Evolutionary conservation across 169 alveolate species (phyloP).

Genomic region (Cryptosporidium sp.): DNA sequence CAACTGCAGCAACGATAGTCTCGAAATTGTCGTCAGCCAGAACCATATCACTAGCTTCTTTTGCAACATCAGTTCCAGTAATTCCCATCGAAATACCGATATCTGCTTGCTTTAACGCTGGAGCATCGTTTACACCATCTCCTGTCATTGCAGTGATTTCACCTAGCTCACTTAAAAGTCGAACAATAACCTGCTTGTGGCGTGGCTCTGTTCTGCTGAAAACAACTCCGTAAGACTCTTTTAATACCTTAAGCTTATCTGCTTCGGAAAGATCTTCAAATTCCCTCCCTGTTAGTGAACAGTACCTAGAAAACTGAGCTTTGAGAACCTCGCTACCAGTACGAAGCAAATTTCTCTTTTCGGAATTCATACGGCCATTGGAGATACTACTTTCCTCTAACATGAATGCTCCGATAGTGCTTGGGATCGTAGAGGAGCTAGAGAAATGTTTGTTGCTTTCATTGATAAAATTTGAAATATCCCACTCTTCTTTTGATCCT

Average conservation of each 20-base stretch:
- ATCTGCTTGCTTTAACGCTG: slow-evolving; percentile 98
- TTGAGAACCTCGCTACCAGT: slow-evolving; percentile 50
- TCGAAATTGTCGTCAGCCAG: slow-evolving; percentile 99
- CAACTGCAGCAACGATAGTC: slow-evolving; percentile 98
- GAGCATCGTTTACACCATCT: slow-evolving; percentile 99
- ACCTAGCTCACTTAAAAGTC: slow-evolving; percentile 92
- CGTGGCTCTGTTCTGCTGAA: slow-evolving; percentile 98
- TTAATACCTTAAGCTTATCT: slow-evolving; percentile 83
- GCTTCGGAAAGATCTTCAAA: slow-evolving; percentile 90
- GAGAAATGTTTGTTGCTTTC: background rate
- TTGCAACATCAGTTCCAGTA: slow-evolving; percentile 99
- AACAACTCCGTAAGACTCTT: slow-evolving; percentile 92
- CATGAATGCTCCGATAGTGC: slow-evolving; percentile 41
- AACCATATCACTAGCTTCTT: slow-evolving; percentile 99
- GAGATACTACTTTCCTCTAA: slow-evolving; percentile 5
- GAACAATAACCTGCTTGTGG: slow-evolving; percentile 97
- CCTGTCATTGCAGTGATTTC: slow-evolving; percentile 98
- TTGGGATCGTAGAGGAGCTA: slow-evolving; percentile 41
- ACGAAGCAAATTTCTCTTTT: slow-evolving; percentile 7
- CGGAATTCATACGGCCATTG: background rate
- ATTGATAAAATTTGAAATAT: slow-evolving; percentile 41
- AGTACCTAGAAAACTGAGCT: slow-evolving; percentile 64
- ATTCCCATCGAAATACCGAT: slow-evolving; percentile 99
- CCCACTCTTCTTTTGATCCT: slow-evolving; percentile 63
- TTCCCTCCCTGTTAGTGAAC: slow-evolving; percentile 94